These are phyloP conservation scores for Calonectria henricotiae DNA, from an alignment of 2,329 filamentous ascomycete genomes.

Conservation along the genomic window DNA sequence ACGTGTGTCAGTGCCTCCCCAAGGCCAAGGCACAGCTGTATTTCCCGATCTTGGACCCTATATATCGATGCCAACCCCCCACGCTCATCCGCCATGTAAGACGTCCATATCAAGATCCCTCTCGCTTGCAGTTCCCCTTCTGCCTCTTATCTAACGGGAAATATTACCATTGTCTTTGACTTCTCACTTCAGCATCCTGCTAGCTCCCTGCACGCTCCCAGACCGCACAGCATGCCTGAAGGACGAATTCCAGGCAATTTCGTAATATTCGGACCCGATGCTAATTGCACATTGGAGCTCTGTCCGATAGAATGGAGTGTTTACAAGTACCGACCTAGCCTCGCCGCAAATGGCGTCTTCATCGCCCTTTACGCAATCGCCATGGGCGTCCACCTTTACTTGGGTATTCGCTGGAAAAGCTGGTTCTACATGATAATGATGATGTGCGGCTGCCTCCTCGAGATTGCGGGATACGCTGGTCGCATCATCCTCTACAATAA, in stretches of 20 bases:
- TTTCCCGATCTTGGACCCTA: not conserved
- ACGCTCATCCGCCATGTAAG: not conserved
- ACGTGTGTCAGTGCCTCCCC: not conserved
- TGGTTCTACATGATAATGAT: constrained; percentile 67
- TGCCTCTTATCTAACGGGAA: not conserved
- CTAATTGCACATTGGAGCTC: constrained; percentile 67
- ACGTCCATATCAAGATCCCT: constrained; percentile 1
- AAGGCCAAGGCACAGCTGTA: not conserved
- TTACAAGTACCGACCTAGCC: constrained; percentile 65
- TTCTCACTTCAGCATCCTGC: not conserved
- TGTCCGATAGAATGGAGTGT: constrained; percentile 65
- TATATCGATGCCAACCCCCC: constrained; percentile 2
- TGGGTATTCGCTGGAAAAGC: constrained; percentile 62
- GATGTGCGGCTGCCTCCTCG: constrained; percentile 69
- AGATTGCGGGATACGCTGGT: constrained; percentile 76
- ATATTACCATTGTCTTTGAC: not conserved
- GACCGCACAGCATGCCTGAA: constrained; percentile 38
- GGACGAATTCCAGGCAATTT: constrained; percentile 33
- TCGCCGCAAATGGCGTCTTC: constrained; percentile 63
- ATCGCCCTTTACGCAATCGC: constrained; percentile 64
- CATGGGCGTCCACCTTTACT: constrained; percentile 61
- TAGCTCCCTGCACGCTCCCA: not conserved
- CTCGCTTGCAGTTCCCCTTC: not conserved
- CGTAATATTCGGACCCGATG: constrained; percentile 62
- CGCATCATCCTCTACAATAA: constrained; percentile 72